A percentile compares a stretch with the other conserved stretches of the same genome.
phyloP scores from a whole-genome alignment of 805 yeast species.

The Wickerhamiella occidentalis region DNA sequence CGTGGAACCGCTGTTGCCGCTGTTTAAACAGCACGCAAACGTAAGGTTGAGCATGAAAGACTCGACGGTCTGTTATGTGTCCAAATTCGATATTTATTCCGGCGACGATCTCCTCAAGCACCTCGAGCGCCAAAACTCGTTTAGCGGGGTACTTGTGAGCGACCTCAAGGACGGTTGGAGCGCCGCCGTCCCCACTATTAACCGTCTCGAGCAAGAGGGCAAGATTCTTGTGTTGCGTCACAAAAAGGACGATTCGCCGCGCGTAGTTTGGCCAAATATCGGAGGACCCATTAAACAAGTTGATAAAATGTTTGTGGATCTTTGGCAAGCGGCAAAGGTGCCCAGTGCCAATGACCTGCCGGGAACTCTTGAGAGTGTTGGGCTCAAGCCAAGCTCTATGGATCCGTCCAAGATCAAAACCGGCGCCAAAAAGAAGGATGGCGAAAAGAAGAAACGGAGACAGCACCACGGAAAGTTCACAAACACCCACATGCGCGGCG shows the following conservation, averaged over 20 bases:
- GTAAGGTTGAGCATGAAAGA: slow-evolving; percentile 52
- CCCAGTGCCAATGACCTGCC: slow-evolving; percentile 80
- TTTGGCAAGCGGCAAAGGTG: slow-evolving; percentile 69
- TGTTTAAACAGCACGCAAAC: slow-evolving; percentile 64
- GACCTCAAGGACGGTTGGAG: slow-evolving; percentile 88
- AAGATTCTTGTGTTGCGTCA: slow-evolving; percentile 76
- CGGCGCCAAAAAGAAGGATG: slow-evolving; percentile 41
- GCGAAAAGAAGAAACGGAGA: slow-evolving; percentile 63
- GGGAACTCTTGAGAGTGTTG: slow-evolving; percentile 59
- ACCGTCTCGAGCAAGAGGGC: slow-evolving; percentile 62
- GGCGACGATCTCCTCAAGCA: slow-evolving; percentile 65
- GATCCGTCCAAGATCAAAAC: slow-evolving; percentile 81
- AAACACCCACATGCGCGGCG: slow-evolving; percentile 92
- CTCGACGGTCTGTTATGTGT: slow-evolving; percentile 70
- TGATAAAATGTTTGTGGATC: slow-evolving; percentile 67
- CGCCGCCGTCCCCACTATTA: slow-evolving; percentile 68
- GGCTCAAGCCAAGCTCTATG: slow-evolving; percentile 94
- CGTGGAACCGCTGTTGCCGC: slow-evolving; percentile 54
- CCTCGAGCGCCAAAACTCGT: slow-evolving; percentile 69
- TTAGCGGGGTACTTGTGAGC: slow-evolving; percentile 75
- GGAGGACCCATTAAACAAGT: slow-evolving; percentile 63
- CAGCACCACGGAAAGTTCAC: slow-evolving; percentile 90
- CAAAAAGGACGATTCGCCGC: slow-evolving; percentile 87
- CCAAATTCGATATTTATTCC: slow-evolving; percentile 75
- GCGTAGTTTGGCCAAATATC: slow-evolving; percentile 79